Conservation (phyloP, 352 stramenopile genomes). For the Phytophthora pistaciae region DNA sequence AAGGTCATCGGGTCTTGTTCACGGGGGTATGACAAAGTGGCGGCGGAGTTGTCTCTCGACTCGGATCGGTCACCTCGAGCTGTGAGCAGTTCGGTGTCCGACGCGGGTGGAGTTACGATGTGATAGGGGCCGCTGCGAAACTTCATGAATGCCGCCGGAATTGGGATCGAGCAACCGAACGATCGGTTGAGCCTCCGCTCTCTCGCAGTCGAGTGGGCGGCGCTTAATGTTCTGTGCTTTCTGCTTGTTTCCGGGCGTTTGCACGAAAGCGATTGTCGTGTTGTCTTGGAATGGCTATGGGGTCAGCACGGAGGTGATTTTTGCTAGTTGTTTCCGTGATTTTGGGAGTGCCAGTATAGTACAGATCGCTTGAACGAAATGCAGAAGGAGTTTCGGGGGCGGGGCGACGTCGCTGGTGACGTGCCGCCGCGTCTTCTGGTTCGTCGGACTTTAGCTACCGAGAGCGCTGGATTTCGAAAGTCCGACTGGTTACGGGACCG, state of each 20-base stretch:
- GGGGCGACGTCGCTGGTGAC: conserved; percentile 22
- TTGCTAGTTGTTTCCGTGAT: conserved; percentile 26
- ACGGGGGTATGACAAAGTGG: conserved; percentile 31
- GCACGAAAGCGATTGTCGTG: conserved; percentile 15
- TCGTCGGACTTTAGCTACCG: conserved; percentile 4
- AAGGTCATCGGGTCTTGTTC: conserved; percentile 36
- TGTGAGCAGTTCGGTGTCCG: conserved; percentile 10
- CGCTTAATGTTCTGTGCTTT: conserved; percentile 45
- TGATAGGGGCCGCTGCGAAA: conserved; percentile 34
- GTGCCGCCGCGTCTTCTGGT: conserved; percentile 19
- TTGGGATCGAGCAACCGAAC: conserved; percentile 28
- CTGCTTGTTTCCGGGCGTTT: conserved; percentile 32
- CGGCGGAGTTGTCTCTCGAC: conserved; percentile 7
- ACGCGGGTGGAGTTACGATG: conserved; percentile 25
- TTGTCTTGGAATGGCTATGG: conserved; percentile 15
- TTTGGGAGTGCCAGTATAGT: conserved; percentile 18
- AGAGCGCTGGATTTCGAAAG: conserved; percentile 14
- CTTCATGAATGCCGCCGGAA: conserved; percentile 46
- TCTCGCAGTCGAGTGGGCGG: conserved; percentile 25
- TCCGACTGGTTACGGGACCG: not conserved
- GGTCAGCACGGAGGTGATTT: conserved; percentile 23
- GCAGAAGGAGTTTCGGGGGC: conserved; percentile 17
- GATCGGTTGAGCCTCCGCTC: conserved; percentile 17
- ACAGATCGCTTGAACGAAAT: conserved; percentile 8
- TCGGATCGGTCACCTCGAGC: conserved; percentile 18